These are phyloP conservation scores for Letharia lupina DNA, from an alignment of 495 filamentous ascomycete species.

Conservation along the genomic window DNA sequence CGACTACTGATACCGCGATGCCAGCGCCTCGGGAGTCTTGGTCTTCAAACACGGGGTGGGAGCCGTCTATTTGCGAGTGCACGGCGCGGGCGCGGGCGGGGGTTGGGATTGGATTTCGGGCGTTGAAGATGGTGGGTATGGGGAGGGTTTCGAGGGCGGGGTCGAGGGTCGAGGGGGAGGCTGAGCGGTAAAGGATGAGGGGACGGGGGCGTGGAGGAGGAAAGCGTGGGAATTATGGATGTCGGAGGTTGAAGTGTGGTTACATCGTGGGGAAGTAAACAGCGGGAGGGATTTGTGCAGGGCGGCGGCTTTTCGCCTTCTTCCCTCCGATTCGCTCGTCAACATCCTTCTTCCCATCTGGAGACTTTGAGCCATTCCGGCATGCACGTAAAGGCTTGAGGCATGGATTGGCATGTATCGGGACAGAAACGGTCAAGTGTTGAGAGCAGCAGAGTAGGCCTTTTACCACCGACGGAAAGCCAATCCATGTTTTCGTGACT, in stretches of 20 bases:
- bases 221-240: slow-evolving; percentile 44
- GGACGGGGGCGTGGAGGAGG: slow-evolving; percentile 21
- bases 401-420: not conserved
- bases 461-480: not conserved
- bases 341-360: slow-evolving; percentile 42
- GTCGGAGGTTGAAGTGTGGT: slow-evolving; percentile 41
- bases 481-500: not conserved
- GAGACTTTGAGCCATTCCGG: slow-evolving; percentile 26
- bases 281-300: no score
- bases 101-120: slow-evolving; percentile 36
- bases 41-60: slow-evolving; percentile 46
- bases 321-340: no score
- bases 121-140: slow-evolving; percentile 55
- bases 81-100: slow-evolving; percentile 26
- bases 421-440: not conserved
- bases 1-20: slow-evolving; percentile 41
- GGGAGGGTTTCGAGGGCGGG: slow-evolving; percentile 39
- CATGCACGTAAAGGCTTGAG: not conserved
- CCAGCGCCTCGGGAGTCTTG: slow-evolving; percentile 47
- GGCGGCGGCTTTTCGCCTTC: no score
- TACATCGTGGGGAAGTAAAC: no score
- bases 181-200: slow-evolving; percentile 48
- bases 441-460: not conserved
- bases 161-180: slow-evolving; percentile 45
- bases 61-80: slow-evolving; percentile 32